Evolutionary conservation across 2,329 filamentous ascomycete genomes (phyloP).

Genomic region (Fusarium miscanthi): DNA sequence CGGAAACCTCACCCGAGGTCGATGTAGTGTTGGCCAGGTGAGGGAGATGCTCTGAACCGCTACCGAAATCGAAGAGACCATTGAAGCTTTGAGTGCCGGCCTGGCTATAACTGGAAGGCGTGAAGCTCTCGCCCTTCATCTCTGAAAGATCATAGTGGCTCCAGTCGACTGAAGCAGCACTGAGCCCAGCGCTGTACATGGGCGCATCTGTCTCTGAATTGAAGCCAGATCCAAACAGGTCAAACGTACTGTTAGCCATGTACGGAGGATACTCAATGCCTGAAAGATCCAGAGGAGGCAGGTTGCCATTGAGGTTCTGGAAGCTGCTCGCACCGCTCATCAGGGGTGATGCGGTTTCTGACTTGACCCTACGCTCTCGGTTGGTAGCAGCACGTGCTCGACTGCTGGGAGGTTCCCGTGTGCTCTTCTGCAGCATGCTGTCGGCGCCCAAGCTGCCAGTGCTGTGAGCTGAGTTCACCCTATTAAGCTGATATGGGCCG

Average conservation of each 20-base stretch:
- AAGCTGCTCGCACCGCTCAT: constrained; percentile 62
- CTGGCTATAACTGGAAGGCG: constrained; percentile 66
- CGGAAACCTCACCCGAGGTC: constrained; percentile 74
- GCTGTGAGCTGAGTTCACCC: constrained; percentile 68
- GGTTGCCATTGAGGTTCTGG: constrained; percentile 62
- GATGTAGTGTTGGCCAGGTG: constrained; percentile 67
- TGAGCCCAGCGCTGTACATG: constrained; percentile 71
- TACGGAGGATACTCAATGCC: constrained; percentile 63
- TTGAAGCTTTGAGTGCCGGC: constrained; percentile 62
- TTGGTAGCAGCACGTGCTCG: constrained; percentile 53
- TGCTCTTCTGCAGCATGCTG: constrained; percentile 54
- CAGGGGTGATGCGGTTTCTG: constrained; percentile 70
- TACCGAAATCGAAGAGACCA: constrained; percentile 62
- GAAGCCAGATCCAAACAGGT: constrained; percentile 62
- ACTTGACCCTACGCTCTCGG: constrained; percentile 66
- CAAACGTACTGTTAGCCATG: constrained; percentile 59
- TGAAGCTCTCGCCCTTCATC: constrained; percentile 60
- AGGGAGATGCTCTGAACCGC: constrained; percentile 65
- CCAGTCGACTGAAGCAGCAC: constrained; percentile 62
- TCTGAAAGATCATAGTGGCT: constrained; percentile 59
- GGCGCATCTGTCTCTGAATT: constrained; percentile 65
- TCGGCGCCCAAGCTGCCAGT: constrained; percentile 59
- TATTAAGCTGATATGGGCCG: constrained; percentile 69
- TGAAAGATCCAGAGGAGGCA: constrained; percentile 70
- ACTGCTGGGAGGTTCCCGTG: constrained; percentile 50